Evolutionary conservation across 176 grass and related monocot genomes (phyloP).

Genomic region (Calamus simplicifolius): DNA sequence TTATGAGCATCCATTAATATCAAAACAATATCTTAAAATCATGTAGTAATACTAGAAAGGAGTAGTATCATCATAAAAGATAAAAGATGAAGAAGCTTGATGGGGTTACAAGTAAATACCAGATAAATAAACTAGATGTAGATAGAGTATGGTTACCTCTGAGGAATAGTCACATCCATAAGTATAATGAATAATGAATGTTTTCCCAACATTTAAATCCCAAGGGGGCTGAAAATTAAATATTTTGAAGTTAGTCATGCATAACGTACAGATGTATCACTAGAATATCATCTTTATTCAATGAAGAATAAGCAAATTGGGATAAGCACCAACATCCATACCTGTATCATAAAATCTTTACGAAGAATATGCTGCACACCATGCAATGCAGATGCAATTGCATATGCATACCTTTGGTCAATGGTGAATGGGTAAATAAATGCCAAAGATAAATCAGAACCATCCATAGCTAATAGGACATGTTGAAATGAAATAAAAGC

Average conservation of each 20-base stretch:
- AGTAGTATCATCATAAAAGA: not conserved
- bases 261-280: no score
- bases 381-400: constrained; percentile 87
- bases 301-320: no score
- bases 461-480: not conserved
- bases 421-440: not conserved
- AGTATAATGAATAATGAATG: constrained; percentile 96
- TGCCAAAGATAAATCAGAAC: not conserved
- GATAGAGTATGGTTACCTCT: constrained; percentile 41
- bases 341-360: constrained; percentile 99
- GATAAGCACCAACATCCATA: constrained; percentile 4
- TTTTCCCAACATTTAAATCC: constrained; percentile 73
- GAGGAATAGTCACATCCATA: constrained; percentile 89
- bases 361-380: constrained; percentile 69
- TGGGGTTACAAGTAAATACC: not conserved
- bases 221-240: constrained; percentile 68
- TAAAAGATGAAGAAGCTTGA: not conserved
- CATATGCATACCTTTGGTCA: constrained; percentile 73
- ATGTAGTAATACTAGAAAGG: not conserved
- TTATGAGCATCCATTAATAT: no score
- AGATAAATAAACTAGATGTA: constrained; percentile 1
- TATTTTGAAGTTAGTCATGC: not conserved
- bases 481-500: constrained; percentile 8
- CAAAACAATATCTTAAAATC: no score
- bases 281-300: no score